Evolutionary conservation across 768 basidiomycete species (phyloP), one percentile per base, ranked within the genome.

Genomic region (Boletus sp.): DNA sequence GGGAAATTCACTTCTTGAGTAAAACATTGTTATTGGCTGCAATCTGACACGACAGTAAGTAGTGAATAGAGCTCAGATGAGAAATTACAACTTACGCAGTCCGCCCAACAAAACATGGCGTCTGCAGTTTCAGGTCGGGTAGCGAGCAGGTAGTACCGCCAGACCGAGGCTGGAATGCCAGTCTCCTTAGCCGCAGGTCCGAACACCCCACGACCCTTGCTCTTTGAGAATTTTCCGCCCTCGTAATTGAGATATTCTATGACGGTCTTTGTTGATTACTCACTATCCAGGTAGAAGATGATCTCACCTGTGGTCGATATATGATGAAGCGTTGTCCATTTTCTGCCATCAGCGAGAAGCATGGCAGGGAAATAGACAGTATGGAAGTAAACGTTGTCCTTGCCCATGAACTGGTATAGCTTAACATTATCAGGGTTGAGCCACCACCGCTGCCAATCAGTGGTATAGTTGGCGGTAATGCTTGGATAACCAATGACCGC

Each of bases 331-430:
- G 75, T 94, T 25, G 96, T 97, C 97, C 97, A 99, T 57, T 86
- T 76, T 47, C 91, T 83, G 17, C 91, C 89, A 60, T 98, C 94
- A 3, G 85, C 97, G 55, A 98, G 74, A 64, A 92, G 83, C 53
- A 93, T 85, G 4, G 92, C 87, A 29, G 97, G 96, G 77, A 86
- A 99, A 64, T 93, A 93, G 38, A 99, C 84, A 0, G 93, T 93
- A 71, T 99, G 97, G 83, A 99, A 99, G 72, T 96, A 98, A 47
- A 95, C 93, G 58, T 94, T 98, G 70, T 98, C 96, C 75, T 99
- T 99, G 68, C 97, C 97, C 97, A 99, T 99, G 79, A 99, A 99
- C 72, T 99, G 96, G 75, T 93, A 97, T 47, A 98, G 76, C 62
- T 83, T 79, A 54, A 99, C 94, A 63, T 98, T 79, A 61, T 91